phyloP scores from a whole-genome alignment of 129 eudicot species.

The Chrysanthemum lavandulifolium region DNA sequence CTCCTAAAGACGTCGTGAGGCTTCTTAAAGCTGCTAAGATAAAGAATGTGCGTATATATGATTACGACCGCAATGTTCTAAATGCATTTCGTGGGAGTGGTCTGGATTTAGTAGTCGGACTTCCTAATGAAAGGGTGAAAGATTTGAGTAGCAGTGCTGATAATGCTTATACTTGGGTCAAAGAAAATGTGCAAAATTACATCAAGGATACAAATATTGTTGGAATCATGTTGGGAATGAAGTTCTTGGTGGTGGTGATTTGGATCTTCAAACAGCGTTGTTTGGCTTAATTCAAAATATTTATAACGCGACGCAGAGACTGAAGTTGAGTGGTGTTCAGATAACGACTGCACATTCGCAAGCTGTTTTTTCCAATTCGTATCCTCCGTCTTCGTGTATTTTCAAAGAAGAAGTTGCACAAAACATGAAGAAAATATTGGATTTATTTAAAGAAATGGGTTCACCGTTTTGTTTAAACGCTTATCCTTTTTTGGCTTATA shows the following conservation, averaged over 20 bases:
- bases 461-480: constrained; percentile 97
- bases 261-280: constrained; percentile 50
- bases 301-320: constrained; percentile 69
- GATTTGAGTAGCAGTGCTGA: constrained; percentile 69
- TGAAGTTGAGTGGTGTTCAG: constrained; percentile 57
- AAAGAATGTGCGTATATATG: constrained; percentile 78
- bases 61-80: constrained; percentile 72
- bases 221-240: constrained; percentile 92
- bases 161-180: constrained; percentile 83
- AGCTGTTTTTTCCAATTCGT: constrained; percentile 71
- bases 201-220: constrained; percentile 70
- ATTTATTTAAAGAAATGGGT: constrained; percentile 63
- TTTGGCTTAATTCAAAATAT: constrained; percentile 68
- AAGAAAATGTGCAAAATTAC: constrained; percentile 62
- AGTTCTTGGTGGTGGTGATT: constrained; percentile 61
- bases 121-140: constrained; percentile 61
- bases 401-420: constrained; percentile 53
- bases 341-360: constrained; percentile 80
- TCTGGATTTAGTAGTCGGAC: constrained; percentile 86
- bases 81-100: constrained; percentile 85
- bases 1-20: constrained; percentile 78
- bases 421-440: constrained; percentile 78
- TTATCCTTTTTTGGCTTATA: constrained; percentile 88
- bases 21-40: constrained; percentile 76
- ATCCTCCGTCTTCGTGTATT: constrained; percentile 80